A percentile compares a stretch with the other conserved stretches of the same genome.
Evolutionary conservation across 2,329 filamentous ascomycete genomes (phyloP).

Genomic region (Magnaporthiopsis rhizophila): DNA sequence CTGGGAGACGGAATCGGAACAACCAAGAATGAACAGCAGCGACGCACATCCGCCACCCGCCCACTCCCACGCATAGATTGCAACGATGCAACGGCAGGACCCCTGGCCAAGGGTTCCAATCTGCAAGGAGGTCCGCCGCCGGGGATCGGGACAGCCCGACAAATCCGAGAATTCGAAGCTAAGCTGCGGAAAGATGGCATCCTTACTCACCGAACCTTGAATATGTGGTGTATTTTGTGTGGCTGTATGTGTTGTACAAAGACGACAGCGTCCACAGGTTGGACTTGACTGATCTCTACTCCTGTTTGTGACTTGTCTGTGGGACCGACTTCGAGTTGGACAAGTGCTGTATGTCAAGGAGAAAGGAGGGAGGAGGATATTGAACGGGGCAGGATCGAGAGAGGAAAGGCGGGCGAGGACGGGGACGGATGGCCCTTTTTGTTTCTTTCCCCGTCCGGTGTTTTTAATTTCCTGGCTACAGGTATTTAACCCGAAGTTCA

Average conservation of each 20-base stretch:
- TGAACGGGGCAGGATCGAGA: background rate
- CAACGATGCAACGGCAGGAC: conserved; percentile 4
- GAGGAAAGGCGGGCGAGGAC: background rate
- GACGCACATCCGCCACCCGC: background rate
- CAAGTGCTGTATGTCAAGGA: background rate
- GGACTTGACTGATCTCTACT: background rate
- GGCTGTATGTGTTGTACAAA: background rate
- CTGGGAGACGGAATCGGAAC: conserved; percentile 1
- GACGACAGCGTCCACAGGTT: background rate
- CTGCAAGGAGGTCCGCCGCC: background rate
- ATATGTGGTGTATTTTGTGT: background rate
- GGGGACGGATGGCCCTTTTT: background rate
- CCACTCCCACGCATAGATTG: conserved; percentile 1
- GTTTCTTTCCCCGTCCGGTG: background rate
- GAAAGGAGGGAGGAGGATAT: background rate
- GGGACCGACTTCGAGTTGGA: background rate
- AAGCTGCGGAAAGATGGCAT: background rate
- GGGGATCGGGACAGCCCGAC: background rate
- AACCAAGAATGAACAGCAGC: background rate
- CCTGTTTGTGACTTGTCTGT: background rate
- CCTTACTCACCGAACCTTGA: background rate
- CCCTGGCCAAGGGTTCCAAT: background rate
- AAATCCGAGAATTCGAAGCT: background rate
- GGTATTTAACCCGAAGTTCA: background rate
- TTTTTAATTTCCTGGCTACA: background rate